phyloP scores from a whole-genome alignment of 768 basidiomycete genomes.

The Termitomyces sp. region DNA sequence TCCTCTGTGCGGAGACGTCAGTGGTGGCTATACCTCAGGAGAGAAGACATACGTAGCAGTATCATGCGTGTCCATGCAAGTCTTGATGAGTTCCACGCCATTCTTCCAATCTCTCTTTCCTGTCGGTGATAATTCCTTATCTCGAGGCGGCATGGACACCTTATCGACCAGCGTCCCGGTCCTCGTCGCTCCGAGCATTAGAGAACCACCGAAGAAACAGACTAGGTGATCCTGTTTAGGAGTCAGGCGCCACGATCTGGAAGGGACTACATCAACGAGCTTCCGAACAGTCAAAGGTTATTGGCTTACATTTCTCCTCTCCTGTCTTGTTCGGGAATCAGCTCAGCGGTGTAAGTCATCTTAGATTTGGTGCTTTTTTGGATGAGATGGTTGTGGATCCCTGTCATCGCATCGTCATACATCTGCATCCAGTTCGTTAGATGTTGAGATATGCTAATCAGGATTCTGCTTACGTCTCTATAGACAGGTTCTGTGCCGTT shows the following conservation, averaged over 20 bases:
- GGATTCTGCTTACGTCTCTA: conserved; percentile 46
- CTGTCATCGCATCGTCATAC: conserved; percentile 85
- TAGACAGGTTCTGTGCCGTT: conserved; percentile 76
- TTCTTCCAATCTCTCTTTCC: conserved; percentile 79
- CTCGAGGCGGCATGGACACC: conserved; percentile 66
- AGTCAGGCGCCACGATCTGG: conserved; percentile 66
- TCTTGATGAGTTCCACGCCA: conserved; percentile 78
- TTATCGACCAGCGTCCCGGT: conserved; percentile 48
- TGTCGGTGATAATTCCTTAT: conserved; percentile 53
- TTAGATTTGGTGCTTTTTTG: conserved; percentile 54
- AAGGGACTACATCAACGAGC: neutral
- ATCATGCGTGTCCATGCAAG: conserved; percentile 84
- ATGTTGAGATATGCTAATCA: neutral
- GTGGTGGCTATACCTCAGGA: no score
- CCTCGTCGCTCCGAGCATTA: conserved; percentile 84
- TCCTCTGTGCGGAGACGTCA: conserved; percentile 45
- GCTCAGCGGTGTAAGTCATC: conserved; percentile 79
- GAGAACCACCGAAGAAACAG: conserved; percentile 90
- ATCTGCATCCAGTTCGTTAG: conserved; percentile 46
- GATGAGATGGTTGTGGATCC: conserved; percentile 73
- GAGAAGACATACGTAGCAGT: conserved; percentile 65
- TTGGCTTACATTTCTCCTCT: conserved; percentile 34
- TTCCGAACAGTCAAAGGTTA: neutral
- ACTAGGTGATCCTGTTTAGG: conserved; percentile 96
- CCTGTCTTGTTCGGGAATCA: conserved; percentile 53